phyloP scores from a whole-genome alignment of 306 rosid species.

The Mimosa pudica region DNA sequence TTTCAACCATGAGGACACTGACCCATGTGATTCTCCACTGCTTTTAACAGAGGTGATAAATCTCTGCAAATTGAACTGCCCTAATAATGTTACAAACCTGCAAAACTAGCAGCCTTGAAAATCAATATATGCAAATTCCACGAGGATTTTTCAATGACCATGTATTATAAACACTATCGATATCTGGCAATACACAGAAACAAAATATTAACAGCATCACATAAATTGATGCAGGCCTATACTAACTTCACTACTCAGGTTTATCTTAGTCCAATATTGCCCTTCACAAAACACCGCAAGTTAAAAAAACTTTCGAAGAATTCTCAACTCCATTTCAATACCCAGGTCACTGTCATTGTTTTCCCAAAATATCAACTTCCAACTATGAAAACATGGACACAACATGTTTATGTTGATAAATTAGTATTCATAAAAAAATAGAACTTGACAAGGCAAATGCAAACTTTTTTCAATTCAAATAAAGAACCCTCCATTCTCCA shows the following conservation, averaged over 20 bases:
- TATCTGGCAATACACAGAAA: not conserved
- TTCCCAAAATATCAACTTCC: not conserved
- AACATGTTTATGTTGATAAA: not conserved
- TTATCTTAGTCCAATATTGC: not conserved
- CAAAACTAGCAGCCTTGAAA: constrained; percentile 45
- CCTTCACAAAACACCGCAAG: not conserved
- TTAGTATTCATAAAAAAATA: not conserved
- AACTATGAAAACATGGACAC: not conserved
- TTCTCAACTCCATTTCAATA: not conserved
- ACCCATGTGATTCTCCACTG: constrained; percentile 42
- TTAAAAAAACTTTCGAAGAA: not conserved
- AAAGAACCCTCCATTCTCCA: not conserved
- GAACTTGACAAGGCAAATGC: not conserved
- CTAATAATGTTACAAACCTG: constrained; percentile 70
- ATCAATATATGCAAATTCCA: constrained; percentile 34
- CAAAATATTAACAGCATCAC: not conserved
- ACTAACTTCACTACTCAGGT: not conserved
- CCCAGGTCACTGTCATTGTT: not conserved
- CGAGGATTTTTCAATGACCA: constrained; percentile 10
- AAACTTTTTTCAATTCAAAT: not conserved
- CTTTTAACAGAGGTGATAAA: constrained; percentile 55
- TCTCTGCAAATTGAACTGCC: constrained; percentile 88
- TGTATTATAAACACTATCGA: constrained; percentile 5
- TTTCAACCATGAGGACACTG: constrained; percentile 55
- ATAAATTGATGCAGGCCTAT: constrained; percentile 19